Base-by-base conservation (phyloP, 1,284 basidiomycete species). In the Leccinum ponderosum region DNA sequence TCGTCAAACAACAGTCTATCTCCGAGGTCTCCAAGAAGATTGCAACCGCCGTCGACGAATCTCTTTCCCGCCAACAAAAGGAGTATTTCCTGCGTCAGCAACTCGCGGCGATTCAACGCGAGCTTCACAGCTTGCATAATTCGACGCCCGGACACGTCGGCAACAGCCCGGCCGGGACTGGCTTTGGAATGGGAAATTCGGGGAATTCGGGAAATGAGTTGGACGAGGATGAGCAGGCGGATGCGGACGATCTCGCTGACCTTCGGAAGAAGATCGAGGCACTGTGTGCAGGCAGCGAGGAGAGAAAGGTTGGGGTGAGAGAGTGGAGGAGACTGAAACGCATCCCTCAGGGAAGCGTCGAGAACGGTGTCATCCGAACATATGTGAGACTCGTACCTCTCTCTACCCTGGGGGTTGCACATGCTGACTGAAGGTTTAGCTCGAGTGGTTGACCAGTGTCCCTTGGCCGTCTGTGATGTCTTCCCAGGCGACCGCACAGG, bases 31-130 rank as follows among this genome's bases (percentile, higher is more conserved):
- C 87, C 11, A 85, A 85, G 72, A 91, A 90, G 78, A 90, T 93
- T 56, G 86, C 88, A 2, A 82, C 83, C 31, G 86, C 87, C n/a
- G 86, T 93, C 12, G 88, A 91, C 64, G 90, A 92, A 71, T 86
- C 85, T 1, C 81, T 92, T 14, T 89, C 87, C 29, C 91, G 90
- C 62, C 90, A 92, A 66, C 90, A 93, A 75, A 92, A 92, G 67
- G 91, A 92, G 63, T 88, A 87, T 70, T 92, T 91, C 77, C 80
- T 93, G 3, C 87, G 90, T 58, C 94, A 96, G 72, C 94, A 96
- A 71, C 85, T 95, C 53, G 89, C 91, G 31, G 93, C 91, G 9
- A 95, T 96, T 66, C 91, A 95, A 68, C 88, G 92, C 57, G 94
- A 97, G 75, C 82, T 96, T 11, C 86, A 89, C 42, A 80, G 78